Conservation (phyloP, 345 rosid genomes). For the Dovyalis caffra region DNA sequence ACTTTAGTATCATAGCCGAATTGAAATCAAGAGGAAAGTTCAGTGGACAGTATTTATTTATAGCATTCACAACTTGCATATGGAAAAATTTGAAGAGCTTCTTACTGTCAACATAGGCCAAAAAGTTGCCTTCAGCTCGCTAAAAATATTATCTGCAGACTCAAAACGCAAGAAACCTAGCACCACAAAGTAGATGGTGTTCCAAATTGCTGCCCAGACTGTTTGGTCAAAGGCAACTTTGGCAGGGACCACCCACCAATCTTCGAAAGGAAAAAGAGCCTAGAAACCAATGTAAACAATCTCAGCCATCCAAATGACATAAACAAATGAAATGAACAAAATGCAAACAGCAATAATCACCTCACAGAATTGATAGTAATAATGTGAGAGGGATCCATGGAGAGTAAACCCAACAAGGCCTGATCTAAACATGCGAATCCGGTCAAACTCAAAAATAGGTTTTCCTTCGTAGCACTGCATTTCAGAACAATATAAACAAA, state of each 20-base stretch:
- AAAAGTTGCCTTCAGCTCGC: slow-evolving; percentile 65
- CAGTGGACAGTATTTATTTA: too few relatives aligned
- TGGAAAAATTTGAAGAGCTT: not conserved
- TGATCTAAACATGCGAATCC: slow-evolving; percentile 66
- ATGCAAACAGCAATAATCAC: slow-evolving; percentile 30
- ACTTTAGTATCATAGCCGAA: not conserved
- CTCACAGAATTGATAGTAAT: slow-evolving; percentile 90
- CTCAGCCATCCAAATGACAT: slow-evolving; percentile 17
- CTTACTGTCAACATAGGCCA: slow-evolving; percentile 80
- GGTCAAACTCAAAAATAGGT: slow-evolving; percentile 71
- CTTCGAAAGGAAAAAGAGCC: slow-evolving; percentile 80
- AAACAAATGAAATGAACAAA: not conserved
- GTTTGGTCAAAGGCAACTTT: slow-evolving; percentile 89
- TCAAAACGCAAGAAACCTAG: slow-evolving; percentile 76
- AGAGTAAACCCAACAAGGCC: slow-evolving; percentile 92
- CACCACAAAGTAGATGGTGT: slow-evolving; percentile 66
- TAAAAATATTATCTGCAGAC: slow-evolving; percentile 48
- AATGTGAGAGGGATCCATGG: slow-evolving; percentile 94
- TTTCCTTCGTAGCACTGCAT: slow-evolving; percentile 87
- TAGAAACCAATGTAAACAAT: slow-evolving; percentile 25
- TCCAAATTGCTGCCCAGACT: slow-evolving; percentile 85
- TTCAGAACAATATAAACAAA: not conserved
- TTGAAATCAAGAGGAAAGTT: not conserved
- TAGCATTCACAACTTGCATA: not conserved
- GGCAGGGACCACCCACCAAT: slow-evolving; percentile 94